Evolutionary conservation across 2,329 filamentous ascomycete species (phyloP).

Genomic region (Aspergillus oerlinghausenensis): DNA sequence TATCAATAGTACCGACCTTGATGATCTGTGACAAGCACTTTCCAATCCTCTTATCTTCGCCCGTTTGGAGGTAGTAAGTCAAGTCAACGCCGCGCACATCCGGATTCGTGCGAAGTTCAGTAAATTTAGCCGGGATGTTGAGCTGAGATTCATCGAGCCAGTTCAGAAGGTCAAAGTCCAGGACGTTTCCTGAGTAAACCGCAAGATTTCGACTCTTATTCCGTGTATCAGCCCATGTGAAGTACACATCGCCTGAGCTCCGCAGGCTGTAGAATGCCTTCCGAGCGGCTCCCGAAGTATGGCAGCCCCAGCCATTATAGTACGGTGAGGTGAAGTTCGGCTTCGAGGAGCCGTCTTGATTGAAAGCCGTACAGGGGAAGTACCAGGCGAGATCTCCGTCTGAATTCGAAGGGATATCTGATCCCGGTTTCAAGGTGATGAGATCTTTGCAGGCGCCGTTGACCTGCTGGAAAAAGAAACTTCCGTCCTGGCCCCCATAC

Average conservation of each 20-base stretch:
- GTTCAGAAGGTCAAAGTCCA: conserved; percentile 80
- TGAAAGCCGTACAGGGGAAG: conserved; percentile 87
- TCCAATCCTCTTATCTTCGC: conserved; percentile 72
- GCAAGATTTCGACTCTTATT: conserved; percentile 86
- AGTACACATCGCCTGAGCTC: conserved; percentile 82
- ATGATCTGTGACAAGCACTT: conserved; percentile 89
- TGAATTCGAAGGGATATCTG: conserved; percentile 73
- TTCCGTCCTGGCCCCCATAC: conserved; percentile 84
- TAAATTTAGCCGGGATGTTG: conserved; percentile 68
- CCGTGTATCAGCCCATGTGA: conserved; percentile 88
- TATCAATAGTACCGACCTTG: conserved; percentile 93
- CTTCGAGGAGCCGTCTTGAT: conserved; percentile 81
- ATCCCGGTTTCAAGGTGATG: conserved; percentile 66
- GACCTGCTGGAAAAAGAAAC: conserved; percentile 97
- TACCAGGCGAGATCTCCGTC: conserved; percentile 86
- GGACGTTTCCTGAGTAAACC: conserved; percentile 88
- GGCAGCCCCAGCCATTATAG: conserved; percentile 84
- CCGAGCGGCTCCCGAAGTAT: conserved; percentile 67
- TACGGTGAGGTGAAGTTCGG: conserved; percentile 70
- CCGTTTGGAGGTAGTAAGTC: conserved; percentile 78
- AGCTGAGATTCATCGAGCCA: conserved; percentile 90
- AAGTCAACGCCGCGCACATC: conserved; percentile 79
- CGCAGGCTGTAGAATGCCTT: conserved; percentile 70
- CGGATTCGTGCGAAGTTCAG: conserved; percentile 67
- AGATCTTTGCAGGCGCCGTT: conserved; percentile 93